phyloP scores from a whole-genome alignment of 495 filamentous ascomycete genomes.

The Lichenothelia convexa region DNA sequence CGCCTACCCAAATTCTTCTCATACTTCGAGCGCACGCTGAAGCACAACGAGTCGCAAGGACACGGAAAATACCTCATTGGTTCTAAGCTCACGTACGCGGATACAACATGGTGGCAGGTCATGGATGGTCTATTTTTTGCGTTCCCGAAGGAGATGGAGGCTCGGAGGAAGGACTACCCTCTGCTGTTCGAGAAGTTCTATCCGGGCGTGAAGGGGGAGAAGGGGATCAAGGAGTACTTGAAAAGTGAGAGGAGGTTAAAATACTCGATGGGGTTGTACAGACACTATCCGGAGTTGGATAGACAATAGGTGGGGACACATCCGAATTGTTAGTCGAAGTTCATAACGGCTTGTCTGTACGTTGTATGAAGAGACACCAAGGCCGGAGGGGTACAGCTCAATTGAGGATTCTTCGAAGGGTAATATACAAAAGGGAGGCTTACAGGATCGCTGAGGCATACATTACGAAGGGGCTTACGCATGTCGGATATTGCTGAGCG shows the following conservation, averaged over 20 bases:
- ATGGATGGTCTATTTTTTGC: constrained; percentile 34
- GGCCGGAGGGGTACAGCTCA: no score
- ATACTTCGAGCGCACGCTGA: constrained; percentile 44
- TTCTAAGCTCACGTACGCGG: constrained; percentile 40
- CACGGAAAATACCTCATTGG: constrained; percentile 41
- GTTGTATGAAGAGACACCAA: no score
- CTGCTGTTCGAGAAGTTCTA: constrained; percentile 35
- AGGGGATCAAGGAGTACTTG: constrained; percentile 40
- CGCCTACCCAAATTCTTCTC: constrained; percentile 46
- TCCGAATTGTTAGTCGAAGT: no score
- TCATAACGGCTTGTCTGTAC: no score
- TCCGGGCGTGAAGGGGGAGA: constrained; percentile 32
- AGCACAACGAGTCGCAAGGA: constrained; percentile 27
- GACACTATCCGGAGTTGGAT: constrained; percentile 46
- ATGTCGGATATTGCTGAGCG: no score
- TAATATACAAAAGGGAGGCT: no score
- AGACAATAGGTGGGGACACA: no score
- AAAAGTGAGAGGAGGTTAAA: constrained; percentile 34
- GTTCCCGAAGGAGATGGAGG: constrained; percentile 41
- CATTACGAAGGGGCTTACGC: no score
- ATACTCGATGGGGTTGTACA: constrained; percentile 39
- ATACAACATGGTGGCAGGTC: constrained; percentile 50
- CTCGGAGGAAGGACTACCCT: constrained; percentile 28
- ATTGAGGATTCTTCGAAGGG: no score
- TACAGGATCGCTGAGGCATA: no score